Conservation (phyloP, 441 rosid species). For the Erodium trifolium region DNA sequence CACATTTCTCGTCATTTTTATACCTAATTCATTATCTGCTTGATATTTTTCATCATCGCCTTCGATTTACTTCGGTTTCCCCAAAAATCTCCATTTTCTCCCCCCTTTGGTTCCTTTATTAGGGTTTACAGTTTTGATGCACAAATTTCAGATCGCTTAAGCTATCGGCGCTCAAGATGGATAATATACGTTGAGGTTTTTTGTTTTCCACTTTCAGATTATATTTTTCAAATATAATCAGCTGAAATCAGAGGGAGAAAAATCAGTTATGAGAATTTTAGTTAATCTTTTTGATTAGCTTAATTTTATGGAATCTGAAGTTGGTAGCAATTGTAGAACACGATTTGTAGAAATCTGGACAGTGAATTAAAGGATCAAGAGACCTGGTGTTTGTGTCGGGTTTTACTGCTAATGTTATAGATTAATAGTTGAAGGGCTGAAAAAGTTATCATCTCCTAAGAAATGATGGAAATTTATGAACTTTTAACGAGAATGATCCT, state of each 20-base stretch:
- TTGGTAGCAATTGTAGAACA: constrained; percentile 1
- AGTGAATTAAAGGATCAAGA: background rate
- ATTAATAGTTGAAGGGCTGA: background rate
- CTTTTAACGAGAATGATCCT: background rate
- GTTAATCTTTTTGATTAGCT: background rate
- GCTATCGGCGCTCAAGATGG: background rate
- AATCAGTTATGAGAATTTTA: background rate
- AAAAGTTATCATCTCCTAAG: background rate
- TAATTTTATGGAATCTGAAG: background rate
- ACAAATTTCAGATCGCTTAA: background rate
- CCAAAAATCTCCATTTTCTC: background rate
- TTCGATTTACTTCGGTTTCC: background rate
- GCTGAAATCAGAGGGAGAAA: background rate
- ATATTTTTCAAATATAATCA: background rate
- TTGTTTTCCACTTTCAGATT: background rate
- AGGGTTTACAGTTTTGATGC: background rate
- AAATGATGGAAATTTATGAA: background rate
- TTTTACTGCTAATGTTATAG: background rate
- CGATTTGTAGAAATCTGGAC: background rate
- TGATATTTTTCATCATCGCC: background rate
- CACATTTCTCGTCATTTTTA: background rate
- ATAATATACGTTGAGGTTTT: background rate
- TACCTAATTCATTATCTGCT: background rate
- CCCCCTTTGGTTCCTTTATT: background rate
- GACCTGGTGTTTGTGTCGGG: background rate